phyloP scores from a whole-genome alignment of 2,329 filamentous ascomycete genomes.

The Rutstroemia sp. region DNA sequence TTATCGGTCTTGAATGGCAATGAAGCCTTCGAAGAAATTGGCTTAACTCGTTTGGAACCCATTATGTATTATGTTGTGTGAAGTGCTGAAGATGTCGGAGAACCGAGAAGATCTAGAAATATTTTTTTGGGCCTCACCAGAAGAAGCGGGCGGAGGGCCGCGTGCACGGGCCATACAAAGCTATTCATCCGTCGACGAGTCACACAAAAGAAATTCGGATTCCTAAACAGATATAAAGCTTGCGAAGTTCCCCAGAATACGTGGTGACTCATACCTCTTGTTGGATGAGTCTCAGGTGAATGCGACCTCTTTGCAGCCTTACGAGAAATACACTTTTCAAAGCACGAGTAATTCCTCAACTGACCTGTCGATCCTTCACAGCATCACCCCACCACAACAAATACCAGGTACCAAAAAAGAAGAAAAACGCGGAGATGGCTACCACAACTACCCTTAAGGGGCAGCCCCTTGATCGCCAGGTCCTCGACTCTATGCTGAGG shows the following conservation, averaged over 20 bases:
- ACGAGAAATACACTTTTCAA: slow-evolving; percentile 28
- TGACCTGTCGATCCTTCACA: slow-evolving; percentile 33
- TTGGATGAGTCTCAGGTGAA: slow-evolving; percentile 27
- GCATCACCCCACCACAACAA: slow-evolving; percentile 28
- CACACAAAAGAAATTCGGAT: slow-evolving; percentile 8
- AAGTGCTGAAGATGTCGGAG: slow-evolving; percentile 1
- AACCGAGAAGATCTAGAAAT: slow-evolving; percentile 9
- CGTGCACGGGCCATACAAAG: background rate
- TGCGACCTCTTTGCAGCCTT: slow-evolving; percentile 34
- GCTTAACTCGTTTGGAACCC: slow-evolving; percentile 40
- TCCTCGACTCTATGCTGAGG: slow-evolving; percentile 78
- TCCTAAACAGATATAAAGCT: background rate
- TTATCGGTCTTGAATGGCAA: slow-evolving; percentile 56
- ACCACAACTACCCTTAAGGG: slow-evolving; percentile 76
- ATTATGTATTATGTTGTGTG: slow-evolving; percentile 31
- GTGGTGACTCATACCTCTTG: slow-evolving; percentile 18
- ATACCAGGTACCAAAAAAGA: slow-evolving; percentile 24
- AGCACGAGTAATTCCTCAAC: slow-evolving; percentile 12
- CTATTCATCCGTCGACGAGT: slow-evolving; percentile 1
- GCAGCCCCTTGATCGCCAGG: slow-evolving; percentile 75
- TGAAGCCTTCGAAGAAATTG: slow-evolving; percentile 35
- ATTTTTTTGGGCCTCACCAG: slow-evolving; percentile 1
- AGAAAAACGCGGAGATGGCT: slow-evolving; percentile 38
- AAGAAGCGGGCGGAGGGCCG: no score
- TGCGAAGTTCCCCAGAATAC: slow-evolving; percentile 6